Evolutionary conservation across 129 eudicot species (phyloP).

Genomic region (Centrapalus pauciflorus): DNA sequence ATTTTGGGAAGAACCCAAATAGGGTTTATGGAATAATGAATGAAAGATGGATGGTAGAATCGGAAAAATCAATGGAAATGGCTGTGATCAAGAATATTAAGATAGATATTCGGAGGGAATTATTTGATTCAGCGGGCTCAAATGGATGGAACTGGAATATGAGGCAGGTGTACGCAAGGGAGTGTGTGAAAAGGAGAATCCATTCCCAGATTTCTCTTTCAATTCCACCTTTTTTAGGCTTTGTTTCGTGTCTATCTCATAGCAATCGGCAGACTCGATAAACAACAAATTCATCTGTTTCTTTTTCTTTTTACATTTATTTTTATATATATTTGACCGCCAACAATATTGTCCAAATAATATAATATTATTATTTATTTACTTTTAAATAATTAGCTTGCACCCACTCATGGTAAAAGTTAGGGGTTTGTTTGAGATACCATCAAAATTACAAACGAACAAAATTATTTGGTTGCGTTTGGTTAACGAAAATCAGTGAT

Average conservation of each 20-base stretch:
- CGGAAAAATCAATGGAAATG: background rate
- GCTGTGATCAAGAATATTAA: background rate
- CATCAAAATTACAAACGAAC: no score
- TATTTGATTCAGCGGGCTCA: slow-evolving; percentile 8
- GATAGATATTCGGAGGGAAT: slow-evolving; percentile 9
- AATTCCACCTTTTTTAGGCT: slow-evolving; percentile 2
- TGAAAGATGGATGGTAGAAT: background rate
- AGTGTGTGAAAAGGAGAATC: slow-evolving; percentile 31
- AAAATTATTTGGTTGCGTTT: no score
- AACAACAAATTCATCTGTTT: background rate
- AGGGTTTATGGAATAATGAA: slow-evolving; percentile 2
- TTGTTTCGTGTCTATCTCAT: slow-evolving; percentile 17
- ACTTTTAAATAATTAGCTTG: no score
- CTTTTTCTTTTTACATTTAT: background rate
- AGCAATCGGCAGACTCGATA: slow-evolving; percentile 12
- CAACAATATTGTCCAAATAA: slow-evolving; percentile 12
- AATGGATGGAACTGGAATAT: slow-evolving; percentile 19
- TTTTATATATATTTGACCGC: slow-evolving; percentile 25
- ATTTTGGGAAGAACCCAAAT: background rate
- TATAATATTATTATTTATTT: background rate
- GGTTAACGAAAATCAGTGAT: no score
- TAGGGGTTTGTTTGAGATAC: no score
- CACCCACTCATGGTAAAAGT: no score
- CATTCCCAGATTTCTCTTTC: slow-evolving; percentile 4
- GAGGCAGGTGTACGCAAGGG: slow-evolving; percentile 30